A percentile compares a stretch with the other conserved stretches of the same genome.
Evolutionary conservation across 2,329 filamentous ascomycete species (phyloP).

Genomic region (Sporothrix schenckii): DNA sequence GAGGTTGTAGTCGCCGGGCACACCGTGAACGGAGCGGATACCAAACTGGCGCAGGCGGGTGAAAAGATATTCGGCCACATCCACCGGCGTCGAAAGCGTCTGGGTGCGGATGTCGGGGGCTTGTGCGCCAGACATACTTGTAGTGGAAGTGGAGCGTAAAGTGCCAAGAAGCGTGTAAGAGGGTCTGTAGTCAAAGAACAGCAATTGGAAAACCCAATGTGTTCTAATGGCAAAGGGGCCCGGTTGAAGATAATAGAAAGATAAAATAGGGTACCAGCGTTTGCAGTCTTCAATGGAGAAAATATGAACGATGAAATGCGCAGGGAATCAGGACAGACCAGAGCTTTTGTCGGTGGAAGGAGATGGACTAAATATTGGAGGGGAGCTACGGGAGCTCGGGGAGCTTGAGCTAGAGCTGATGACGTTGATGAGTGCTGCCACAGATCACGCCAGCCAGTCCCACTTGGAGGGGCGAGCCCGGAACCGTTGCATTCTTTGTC

Average conservation of each 20-base stretch:
- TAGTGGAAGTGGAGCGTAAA: neutral
- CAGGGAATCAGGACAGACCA: neutral
- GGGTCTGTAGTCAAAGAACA: neutral
- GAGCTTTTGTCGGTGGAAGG: neutral
- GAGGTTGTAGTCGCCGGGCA: slow-evolving; percentile 60
- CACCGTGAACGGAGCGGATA: slow-evolving; percentile 53
- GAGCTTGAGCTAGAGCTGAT: neutral
- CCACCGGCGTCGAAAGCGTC: slow-evolving; percentile 46
- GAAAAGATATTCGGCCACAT: slow-evolving; percentile 59
- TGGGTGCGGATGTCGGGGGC: slow-evolving; percentile 36
- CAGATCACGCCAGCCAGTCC: slow-evolving; percentile 1
- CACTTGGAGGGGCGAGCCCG: slow-evolving; percentile 14
- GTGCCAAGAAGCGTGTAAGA: slow-evolving; percentile 1
- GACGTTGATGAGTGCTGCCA: slow-evolving; percentile 28
- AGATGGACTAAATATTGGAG: neutral
- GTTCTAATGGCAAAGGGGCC: neutral
- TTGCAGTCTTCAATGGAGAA: slow-evolving; percentile 1
- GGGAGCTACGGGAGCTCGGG: slow-evolving; percentile 15
- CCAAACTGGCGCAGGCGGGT: slow-evolving; percentile 53
- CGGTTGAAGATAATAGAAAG: neutral
- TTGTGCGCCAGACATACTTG: slow-evolving; percentile 29
- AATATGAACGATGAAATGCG: neutral
- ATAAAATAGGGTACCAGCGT: neutral
- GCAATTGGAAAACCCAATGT: no score
- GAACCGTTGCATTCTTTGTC: slow-evolving; percentile 4